Base-by-base conservation (phyloP, 352 stramenopile genomes). In the Phytophthora foliorum region DNA sequence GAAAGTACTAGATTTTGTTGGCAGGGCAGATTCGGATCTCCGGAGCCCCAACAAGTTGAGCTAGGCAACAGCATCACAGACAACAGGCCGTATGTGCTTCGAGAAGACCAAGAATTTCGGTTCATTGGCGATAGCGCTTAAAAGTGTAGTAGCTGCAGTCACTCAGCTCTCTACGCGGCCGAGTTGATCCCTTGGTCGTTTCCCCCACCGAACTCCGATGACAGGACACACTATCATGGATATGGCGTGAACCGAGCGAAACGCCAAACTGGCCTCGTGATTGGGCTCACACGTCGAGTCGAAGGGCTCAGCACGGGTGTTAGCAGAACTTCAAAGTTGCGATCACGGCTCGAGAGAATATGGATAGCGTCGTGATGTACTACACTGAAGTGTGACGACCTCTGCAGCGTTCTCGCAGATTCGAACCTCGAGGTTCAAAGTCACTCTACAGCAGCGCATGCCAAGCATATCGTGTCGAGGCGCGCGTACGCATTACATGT, bases 241-340 rank as follows among this genome's bases (percentile, higher is more conserved):
- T 29, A 36, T 32, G n/a, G 14, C 24, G 62, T 69, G 36, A 69
- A 19, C 34, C 34, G 19, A 46, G 6, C 44, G 53, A 64, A 69
- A 69, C 62, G 53, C 10, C 34, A 22, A 24, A 56, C 56, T 45
- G 42, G 3, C 29, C n/a, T 44, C 46, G 21, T 29, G 22, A n/a
- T 19, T 53, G 36, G 46, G 6, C 27, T 48, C 2, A 48, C 41
- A 27, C 19, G 19, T 17, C n/a, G 19, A 27, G 16, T 6, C 41
- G 19, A 48, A 29, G 41, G n/a, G 39, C 39, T 46, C 39, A 46
- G 39, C n/a, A 27, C 2, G 3, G 41, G 5, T 11, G 2, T 13
- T 24, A 25, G 17, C 19, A 45, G 16, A 29, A 21, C 17, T n/a
- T 48, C 8, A 29, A 27, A 21, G 3, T 48, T 25, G n/a, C 1